Base-by-base conservation (phyloP, 2,329 filamentous ascomycete genomes). In the Cladophialophora immunda region DNA sequence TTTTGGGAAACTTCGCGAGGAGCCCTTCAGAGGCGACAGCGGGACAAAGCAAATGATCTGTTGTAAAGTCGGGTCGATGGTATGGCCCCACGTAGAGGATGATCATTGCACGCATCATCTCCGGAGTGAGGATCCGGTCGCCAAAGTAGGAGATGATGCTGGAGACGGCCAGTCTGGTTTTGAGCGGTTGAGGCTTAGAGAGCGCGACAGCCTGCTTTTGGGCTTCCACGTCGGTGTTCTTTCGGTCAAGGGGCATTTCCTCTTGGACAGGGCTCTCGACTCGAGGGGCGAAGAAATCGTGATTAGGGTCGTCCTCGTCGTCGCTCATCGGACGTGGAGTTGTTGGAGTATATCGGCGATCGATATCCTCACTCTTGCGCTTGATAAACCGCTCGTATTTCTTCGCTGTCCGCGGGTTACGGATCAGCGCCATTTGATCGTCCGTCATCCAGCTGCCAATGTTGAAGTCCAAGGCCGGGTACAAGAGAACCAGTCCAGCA, bases 91-190 rank as follows among this genome's bases (percentile, higher is more conserved):
- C 92, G 77, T 99, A 99, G 3, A 99, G 84, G 71, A 99, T 97
- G 71, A 99, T 97, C 94, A 99, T 98, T 70, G 94, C 93, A 34
- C 95, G 91, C 91, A 98, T 97, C 93, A 98, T 97, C 79, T 99
- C 95, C 0, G 95, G 94, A 0, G 93, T 94, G 15, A 99, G 85
- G 30, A 99, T 92, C 30, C 95, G 90, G 78, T 99, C 95, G 77
- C 97, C 95, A 78, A 97, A 97, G 80, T 98, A 98, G 0, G 94
- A 97, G 38, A 99, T 96, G 88, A 97, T 97, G n/a, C 90, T 94
- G 0, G 93, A 94, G 76, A 94, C 97, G 17, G 94, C 94, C 9
- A 99, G 86, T n/a, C 94, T 89, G 0, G 95, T 98, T 72, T 87
- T 89, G 68, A 97, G 82, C 41, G 80, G 79, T 45, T 79, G 77